phyloP scores from a whole-genome alignment of 2,329 filamentous ascomycete species.

The Botryotinia globosa region DNA sequence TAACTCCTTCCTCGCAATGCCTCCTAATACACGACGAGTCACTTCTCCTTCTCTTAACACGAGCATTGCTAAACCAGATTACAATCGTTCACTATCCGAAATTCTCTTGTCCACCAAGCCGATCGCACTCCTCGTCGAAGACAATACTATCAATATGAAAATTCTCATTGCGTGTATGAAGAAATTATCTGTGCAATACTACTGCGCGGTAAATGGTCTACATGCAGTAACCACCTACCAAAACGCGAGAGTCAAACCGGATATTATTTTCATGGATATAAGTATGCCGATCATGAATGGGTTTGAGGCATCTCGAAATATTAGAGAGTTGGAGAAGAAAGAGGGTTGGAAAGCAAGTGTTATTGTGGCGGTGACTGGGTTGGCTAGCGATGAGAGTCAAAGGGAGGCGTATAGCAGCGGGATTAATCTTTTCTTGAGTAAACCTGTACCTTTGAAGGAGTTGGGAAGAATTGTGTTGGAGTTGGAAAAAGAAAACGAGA shows the following conservation, averaged over 20 bases:
- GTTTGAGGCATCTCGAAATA: slow-evolving; percentile 29
- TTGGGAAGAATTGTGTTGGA: not conserved
- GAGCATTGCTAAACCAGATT: too few relatives aligned
- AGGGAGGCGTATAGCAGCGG: slow-evolving; percentile 49
- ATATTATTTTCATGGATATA: slow-evolving; percentile 50
- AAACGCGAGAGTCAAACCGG: slow-evolving; percentile 20
- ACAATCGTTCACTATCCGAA: not conserved
- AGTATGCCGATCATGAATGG: slow-evolving; percentile 55
- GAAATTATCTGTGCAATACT: slow-evolving; percentile 30
- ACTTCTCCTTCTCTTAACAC: not conserved
- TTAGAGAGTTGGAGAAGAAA: slow-evolving; percentile 18
- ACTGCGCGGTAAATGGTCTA: slow-evolving; percentile 28
- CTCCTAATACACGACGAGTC: not conserved
- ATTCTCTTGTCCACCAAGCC: not conserved
- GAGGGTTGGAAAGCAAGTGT: slow-evolving; percentile 34
- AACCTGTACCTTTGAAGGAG: slow-evolving; percentile 41
- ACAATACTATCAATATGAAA: slow-evolving; percentile 42
- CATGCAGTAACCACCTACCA: slow-evolving; percentile 19
- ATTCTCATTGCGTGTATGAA: slow-evolving; percentile 27
- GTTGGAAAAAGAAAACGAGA: not conserved
- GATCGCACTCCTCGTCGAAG: slow-evolving; percentile 37
- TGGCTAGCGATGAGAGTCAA: slow-evolving; percentile 47
- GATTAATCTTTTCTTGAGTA: slow-evolving; percentile 51
- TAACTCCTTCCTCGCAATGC: not conserved
- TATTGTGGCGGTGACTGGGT: slow-evolving; percentile 50